A percentile compares a stretch with the other conserved stretches of the same genome.
phyloP scores from a whole-genome alignment of 495 filamentous ascomycete genomes.

The Rusavskia elegans region DNA sequence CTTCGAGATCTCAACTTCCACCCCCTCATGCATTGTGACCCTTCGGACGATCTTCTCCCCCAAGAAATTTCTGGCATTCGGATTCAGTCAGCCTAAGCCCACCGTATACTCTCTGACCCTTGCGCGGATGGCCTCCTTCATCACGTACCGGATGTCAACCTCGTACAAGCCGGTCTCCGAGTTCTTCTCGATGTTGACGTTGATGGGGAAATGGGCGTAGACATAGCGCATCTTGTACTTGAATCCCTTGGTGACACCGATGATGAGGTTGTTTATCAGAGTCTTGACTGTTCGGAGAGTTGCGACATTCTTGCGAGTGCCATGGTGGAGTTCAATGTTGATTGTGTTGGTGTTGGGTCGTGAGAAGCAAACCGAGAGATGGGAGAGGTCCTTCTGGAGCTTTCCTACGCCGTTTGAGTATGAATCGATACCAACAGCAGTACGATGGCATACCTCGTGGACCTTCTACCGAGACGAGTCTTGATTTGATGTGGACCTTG shows the following conservation, averaged over 20 bases:
- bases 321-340: conserved; percentile 95
- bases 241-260: conserved; percentile 95
- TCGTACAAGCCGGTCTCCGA: conserved; percentile 69
- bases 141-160: conserved; percentile 89
- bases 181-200: conserved; percentile 98
- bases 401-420: conserved; percentile 40
- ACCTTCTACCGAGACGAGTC: conserved; percentile 89
- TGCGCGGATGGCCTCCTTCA: neutral
- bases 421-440: neutral
- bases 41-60: conserved; percentile 98
- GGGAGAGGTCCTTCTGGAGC: conserved; percentile 87
- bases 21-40: conserved; percentile 74
- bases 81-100: neutral
- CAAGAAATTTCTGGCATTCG: conserved; percentile 71
- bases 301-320: conserved; percentile 90
- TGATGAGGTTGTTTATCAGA: conserved; percentile 94
- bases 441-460: conserved; percentile 46
- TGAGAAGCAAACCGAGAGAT: conserved; percentile 90
- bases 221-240: conserved; percentile 99
- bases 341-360: conserved; percentile 65
- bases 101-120: neutral
- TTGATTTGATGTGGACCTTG: conserved; percentile 90
- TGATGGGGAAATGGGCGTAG: conserved; percentile 99
- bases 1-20: conserved; percentile 75
- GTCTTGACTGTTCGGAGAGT: conserved; percentile 95